A percentile compares a stretch with the other conserved stretches of the same genome.
These are phyloP conservation scores for Hypomyces perniciosus DNA, from an alignment of 2,329 filamentous ascomycete genomes.

Conservation along the genomic window DNA sequence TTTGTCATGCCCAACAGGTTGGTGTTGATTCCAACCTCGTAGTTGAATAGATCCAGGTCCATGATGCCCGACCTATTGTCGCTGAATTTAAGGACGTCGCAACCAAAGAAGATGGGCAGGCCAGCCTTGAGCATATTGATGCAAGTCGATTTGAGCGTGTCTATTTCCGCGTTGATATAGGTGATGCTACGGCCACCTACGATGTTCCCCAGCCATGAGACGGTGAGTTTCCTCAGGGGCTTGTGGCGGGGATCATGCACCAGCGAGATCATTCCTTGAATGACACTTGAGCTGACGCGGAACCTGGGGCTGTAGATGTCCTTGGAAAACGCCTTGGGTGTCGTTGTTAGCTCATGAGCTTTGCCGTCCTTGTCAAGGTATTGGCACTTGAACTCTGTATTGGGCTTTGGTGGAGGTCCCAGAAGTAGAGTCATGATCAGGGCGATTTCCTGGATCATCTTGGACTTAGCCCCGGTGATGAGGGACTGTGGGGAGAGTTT, in stretches of 20 bases:
- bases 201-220: slow-evolving; percentile 74
- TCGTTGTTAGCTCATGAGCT: slow-evolving; percentile 56
- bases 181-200: slow-evolving; percentile 68
- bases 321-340: slow-evolving; percentile 65
- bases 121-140: slow-evolving; percentile 73
- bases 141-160: slow-evolving; percentile 63
- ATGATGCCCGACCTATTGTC: slow-evolving; percentile 66
- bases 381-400: slow-evolving; percentile 70
- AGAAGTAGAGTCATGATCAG: slow-evolving; percentile 76
- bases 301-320: slow-evolving; percentile 58
- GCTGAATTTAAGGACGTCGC: slow-evolving; percentile 78
- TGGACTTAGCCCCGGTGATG: slow-evolving; percentile 53
- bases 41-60: slow-evolving; percentile 72
- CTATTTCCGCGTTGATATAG: slow-evolving; percentile 78
- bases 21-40: slow-evolving; percentile 77
- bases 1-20: slow-evolving; percentile 69
- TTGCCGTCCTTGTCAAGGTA: slow-evolving; percentile 66
- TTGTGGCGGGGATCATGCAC: slow-evolving; percentile 80
- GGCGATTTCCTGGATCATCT: slow-evolving; percentile 75
- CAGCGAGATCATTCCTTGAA: slow-evolving; percentile 69
- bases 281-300: slow-evolving; percentile 52
- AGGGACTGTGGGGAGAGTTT: slow-evolving; percentile 27
- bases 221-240: slow-evolving; percentile 65
- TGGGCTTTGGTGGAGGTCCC: slow-evolving; percentile 67
- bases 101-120: slow-evolving; percentile 81